These are phyloP conservation scores for Castanopsis chinensis DNA, from an alignment of 306 rosid genomes.

Conservation along the genomic window DNA sequence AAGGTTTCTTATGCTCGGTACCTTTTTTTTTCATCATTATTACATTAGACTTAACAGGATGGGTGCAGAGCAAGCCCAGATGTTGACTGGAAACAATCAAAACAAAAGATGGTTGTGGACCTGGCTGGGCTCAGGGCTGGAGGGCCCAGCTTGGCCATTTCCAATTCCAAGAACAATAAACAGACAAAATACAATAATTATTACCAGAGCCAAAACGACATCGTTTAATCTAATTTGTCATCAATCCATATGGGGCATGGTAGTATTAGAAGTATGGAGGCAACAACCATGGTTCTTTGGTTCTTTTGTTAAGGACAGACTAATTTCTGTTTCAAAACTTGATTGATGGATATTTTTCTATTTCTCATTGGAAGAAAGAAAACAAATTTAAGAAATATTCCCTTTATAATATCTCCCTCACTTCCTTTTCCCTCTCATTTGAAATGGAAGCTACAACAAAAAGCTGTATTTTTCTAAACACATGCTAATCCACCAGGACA, in stretches of 20 bases:
- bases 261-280: not conserved
- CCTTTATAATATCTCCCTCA: constrained; percentile 1
- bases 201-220: not conserved
- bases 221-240: not conserved
- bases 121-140: not conserved
- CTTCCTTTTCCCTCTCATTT: constrained; percentile 7
- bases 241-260: not conserved
- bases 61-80: not conserved
- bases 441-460: constrained; percentile 23
- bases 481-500: constrained; percentile 30
- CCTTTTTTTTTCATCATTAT: not conserved
- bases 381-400: not conserved
- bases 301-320: not conserved
- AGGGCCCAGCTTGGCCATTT: not conserved
- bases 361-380: not conserved
- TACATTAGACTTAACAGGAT: too few relatives aligned
- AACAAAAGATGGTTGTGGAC: constrained; percentile 5
- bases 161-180: not conserved
- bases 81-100: constrained; percentile 11
- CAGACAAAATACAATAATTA: not conserved
- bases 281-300: not conserved
- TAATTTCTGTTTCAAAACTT: not conserved
- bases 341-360: not conserved
- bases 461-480: constrained; percentile 16
- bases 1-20: not conserved